Conservation (phyloP, 1,284 basidiomycete species). For the Ganoderma sinense region DNA sequence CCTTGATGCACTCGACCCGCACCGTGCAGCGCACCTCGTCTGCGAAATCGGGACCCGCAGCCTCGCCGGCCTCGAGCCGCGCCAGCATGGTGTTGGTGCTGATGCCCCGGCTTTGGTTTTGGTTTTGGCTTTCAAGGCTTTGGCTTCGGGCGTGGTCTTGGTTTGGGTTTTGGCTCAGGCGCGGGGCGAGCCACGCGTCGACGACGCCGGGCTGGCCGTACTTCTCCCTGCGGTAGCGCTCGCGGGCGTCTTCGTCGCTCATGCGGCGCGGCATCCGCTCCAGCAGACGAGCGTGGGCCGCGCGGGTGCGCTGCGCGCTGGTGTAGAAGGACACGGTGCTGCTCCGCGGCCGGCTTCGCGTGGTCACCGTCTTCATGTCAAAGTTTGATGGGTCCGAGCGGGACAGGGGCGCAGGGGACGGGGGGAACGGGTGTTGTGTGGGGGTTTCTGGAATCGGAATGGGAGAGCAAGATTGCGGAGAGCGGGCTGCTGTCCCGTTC, state of each 20-base stretch:
- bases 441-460: neutral
- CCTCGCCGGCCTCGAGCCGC: conserved; percentile 3
- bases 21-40: conserved; percentile 31
- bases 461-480: neutral
- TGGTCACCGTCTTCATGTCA: conserved; percentile 10
- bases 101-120: neutral
- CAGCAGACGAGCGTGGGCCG: neutral
- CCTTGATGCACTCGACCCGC: conserved; percentile 25
- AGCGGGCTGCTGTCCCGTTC: neutral
- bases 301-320: neutral
- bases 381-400: neutral
- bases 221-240: conserved; percentile 20
- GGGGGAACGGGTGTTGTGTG: neutral
- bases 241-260: conserved; percentile 17
- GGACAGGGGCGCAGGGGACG: no score
- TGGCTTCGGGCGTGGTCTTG: neutral
- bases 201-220: conserved; percentile 23
- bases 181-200: conserved; percentile 30
- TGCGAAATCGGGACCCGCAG: neutral
- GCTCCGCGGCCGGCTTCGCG: conserved; percentile 3
- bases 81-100: neutral
- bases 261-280: conserved; percentile 16
- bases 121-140: neutral
- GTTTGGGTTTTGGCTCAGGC: conserved; percentile 4
- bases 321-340: conserved; percentile 5